A percentile compares a stretch with the other conserved stretches of the same genome.
Evolutionary conservation across 2,329 filamentous ascomycete genomes (phyloP).

Genomic region (Chaetomium sp.): DNA sequence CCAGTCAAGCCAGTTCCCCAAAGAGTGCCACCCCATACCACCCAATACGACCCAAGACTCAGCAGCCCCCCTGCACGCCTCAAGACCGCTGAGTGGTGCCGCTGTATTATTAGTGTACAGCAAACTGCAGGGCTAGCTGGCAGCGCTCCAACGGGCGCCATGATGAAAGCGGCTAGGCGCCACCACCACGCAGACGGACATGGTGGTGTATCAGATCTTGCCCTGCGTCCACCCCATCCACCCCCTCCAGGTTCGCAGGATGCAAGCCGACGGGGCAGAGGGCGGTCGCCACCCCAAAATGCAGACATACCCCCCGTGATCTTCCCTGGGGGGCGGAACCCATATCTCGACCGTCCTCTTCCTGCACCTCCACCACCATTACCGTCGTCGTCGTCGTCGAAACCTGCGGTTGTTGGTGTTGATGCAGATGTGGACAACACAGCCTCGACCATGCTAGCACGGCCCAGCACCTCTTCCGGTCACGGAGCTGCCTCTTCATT

Average conservation of each 20-base stretch:
- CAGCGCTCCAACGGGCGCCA: constrained; percentile 22
- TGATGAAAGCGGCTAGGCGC: constrained; percentile 30
- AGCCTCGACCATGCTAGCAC: constrained; percentile 27
- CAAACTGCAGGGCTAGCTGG: neutral
- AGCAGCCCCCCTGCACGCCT: constrained; percentile 5
- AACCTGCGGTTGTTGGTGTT: too few relatives aligned
- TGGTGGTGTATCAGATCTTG: constrained; percentile 32
- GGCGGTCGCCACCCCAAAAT: constrained; percentile 27
- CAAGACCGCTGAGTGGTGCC: constrained; percentile 12
- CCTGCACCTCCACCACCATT: constrained; percentile 25
- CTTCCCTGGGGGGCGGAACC: constrained; percentile 26
- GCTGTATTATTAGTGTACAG: neutral
- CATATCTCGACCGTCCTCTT: constrained; percentile 28
- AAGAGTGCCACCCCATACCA: neutral
- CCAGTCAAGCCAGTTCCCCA: neutral
- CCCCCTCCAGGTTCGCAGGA: constrained; percentile 6
- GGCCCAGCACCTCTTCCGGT: constrained; percentile 39
- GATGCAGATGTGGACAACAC: constrained; percentile 6
- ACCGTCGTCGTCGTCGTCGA: constrained; percentile 18
- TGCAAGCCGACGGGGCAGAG: constrained; percentile 21
- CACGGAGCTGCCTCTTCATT: constrained; percentile 12
- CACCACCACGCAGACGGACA: constrained; percentile 22
- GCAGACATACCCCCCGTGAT: constrained; percentile 26
- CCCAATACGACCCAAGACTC: neutral
- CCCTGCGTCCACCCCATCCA: constrained; percentile 23